Evolutionary conservation across 495 filamentous ascomycete genomes (phyloP), one percentile per base, ranked within the genome.

Genomic region (Cenococcum geophilum): DNA sequence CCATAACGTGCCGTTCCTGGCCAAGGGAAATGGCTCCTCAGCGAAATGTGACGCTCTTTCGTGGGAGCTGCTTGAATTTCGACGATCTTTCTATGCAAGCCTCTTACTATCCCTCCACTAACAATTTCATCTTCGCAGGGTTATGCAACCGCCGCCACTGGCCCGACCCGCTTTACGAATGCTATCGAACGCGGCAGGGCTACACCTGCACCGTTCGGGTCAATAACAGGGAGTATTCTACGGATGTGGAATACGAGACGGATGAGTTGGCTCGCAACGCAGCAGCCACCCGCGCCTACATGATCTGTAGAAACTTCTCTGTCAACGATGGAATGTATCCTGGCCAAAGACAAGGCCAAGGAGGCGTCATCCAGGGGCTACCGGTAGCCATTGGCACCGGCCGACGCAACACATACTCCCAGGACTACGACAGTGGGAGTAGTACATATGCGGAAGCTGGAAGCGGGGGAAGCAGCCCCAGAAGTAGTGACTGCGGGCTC

Each of bases 251-350:
- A 66, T 91, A 89, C 77, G 84, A 86, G 70, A 86, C 83, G 61
- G 87, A 92, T 64, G 79, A 80, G 55, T 80, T 96, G 66, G 93
- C 93, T 55, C 87, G 89, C 69, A 92, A 98, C 76, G 92, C 91
- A 70, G 93, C 93, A 56, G 93, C 93, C 62, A 96, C 93, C 86
- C 86, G 89, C 63, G 93, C 93, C 61, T 98, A 96, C 76, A 88
- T 96, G 79, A 92, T 97, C 61, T 98, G 93, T 79, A 88, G 92
- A 72, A 96, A 96, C 77, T 97, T 98, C 78, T 97, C 92, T 62
- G 86, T 96, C 73, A 97, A 96, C 74, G 93, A 95, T 68, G 92
- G 92, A 76, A 95, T 92, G 90, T 85, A 83, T 62, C 84, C 84
- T 5, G 79, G 83, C 72, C 68, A 73, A 35, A 77, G 89, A 71